Conservation (phyloP, 352 stramenopile genomes). For the Phytophthora chlamydospora region DNA sequence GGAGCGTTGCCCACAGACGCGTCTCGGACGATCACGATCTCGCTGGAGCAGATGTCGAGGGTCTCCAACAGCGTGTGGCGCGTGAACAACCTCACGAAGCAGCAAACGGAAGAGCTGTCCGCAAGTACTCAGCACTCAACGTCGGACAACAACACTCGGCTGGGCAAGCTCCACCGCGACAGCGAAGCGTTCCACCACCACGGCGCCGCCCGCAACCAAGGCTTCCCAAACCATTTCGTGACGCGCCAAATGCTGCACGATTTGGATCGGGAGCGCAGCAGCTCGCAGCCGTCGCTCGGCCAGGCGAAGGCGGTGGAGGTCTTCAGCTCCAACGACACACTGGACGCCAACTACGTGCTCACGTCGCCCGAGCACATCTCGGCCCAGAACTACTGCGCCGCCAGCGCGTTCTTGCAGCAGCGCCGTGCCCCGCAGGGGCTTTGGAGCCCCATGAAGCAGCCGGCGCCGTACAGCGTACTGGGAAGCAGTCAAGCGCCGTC, state of each 20-base stretch:
- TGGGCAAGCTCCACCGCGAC: slow-evolving; percentile 61
- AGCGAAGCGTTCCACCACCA: slow-evolving; percentile 60
- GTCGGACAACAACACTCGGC: slow-evolving; percentile 12
- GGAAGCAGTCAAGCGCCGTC: not conserved
- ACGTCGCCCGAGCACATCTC: slow-evolving; percentile 49
- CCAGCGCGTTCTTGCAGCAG: slow-evolving; percentile 38
- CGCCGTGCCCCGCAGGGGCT: slow-evolving; percentile 31
- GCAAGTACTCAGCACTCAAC: not conserved
- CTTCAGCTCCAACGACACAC: slow-evolving; percentile 61
- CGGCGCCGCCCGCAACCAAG: slow-evolving; percentile 53
- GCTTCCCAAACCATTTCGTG: slow-evolving; percentile 63
- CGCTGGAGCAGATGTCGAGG: slow-evolving; percentile 34
- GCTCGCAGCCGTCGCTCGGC: slow-evolving; percentile 35
- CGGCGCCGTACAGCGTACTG: slow-evolving; percentile 27
- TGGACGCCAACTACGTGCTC: slow-evolving; percentile 78
- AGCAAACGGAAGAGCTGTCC: slow-evolving; percentile 10
- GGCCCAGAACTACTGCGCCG: slow-evolving; percentile 63
- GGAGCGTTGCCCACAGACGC: slow-evolving; percentile 20
- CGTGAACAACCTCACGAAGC: slow-evolving; percentile 19
- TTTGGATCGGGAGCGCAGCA: slow-evolving; percentile 24
- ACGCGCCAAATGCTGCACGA: slow-evolving; percentile 30
- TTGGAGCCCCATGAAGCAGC: slow-evolving; percentile 53
- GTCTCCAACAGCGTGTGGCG: slow-evolving; percentile 54
- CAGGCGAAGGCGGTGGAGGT: slow-evolving; percentile 44
- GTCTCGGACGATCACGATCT: slow-evolving; percentile 30